phyloP scores from a whole-genome alignment of 768 basidiomycete species.

The Tulasnella sp. region DNA sequence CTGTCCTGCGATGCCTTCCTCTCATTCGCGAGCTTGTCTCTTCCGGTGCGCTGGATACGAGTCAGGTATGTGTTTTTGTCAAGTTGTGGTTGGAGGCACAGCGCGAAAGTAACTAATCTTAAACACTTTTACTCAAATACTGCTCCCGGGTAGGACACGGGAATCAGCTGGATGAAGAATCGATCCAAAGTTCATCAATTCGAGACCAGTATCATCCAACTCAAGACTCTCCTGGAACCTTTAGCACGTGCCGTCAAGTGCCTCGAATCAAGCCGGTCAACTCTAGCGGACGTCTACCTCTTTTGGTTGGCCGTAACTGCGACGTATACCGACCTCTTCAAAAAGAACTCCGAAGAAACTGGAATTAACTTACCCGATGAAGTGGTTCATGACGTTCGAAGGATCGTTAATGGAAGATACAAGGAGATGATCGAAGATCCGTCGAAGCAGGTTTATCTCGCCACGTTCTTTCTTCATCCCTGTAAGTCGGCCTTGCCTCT shows the following conservation, averaged over 20 bases:
- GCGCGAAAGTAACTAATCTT: too few relatives aligned
- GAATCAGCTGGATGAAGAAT: slow-evolving; percentile 11
- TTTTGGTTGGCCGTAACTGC: slow-evolving; percentile 34
- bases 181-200: background rate
- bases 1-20: slow-evolving; percentile 22
- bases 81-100: too few relatives aligned
- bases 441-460: slow-evolving; percentile 30
- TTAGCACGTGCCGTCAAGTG: slow-evolving; percentile 31
- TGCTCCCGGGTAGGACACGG: background rate
- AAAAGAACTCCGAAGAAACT: background rate
- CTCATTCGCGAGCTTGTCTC: slow-evolving; percentile 22
- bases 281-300: slow-evolving; percentile 32
- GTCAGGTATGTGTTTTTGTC: background rate
- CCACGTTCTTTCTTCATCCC: slow-evolving; percentile 33
- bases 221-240: slow-evolving; percentile 21
- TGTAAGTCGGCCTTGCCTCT: slow-evolving; percentile 24
- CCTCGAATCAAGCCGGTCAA: slow-evolving; percentile 30
- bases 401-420: slow-evolving; percentile 30
- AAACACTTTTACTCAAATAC: background rate
- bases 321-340: slow-evolving; percentile 23
- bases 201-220: background rate
- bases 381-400: slow-evolving; percentile 26
- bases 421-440: slow-evolving; percentile 30
- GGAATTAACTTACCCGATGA: slow-evolving; percentile 5
- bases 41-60: background rate